A percentile compares a stretch with the other conserved stretches of the same genome.
phyloP scores from a whole-genome alignment of 495 filamentous ascomycete species.

The Aspergillus affinis region DNA sequence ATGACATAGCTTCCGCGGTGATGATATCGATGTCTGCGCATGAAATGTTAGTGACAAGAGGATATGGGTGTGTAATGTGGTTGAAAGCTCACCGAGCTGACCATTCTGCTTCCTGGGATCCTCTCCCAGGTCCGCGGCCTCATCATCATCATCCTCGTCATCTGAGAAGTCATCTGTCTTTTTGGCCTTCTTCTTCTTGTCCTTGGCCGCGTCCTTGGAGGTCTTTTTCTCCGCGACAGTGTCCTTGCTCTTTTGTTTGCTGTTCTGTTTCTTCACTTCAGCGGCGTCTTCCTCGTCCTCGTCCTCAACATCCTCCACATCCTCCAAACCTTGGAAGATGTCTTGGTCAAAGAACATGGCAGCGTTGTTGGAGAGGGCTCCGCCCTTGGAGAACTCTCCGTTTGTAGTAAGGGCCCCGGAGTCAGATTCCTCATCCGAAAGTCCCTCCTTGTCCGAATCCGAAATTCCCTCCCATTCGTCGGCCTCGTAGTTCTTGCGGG shows the following conservation, averaged over 20 bases:
- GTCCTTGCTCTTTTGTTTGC: slow-evolving; percentile 17
- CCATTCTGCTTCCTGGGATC: slow-evolving; percentile 61
- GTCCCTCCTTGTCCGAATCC: slow-evolving; percentile 57
- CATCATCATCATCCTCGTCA: slow-evolving; percentile 57
- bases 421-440: slow-evolving; percentile 57
- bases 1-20: slow-evolving; percentile 96
- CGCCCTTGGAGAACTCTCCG: slow-evolving; percentile 36
- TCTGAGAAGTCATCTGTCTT: slow-evolving; percentile 39
- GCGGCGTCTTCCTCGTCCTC: slow-evolving; percentile 39
- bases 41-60: slow-evolving; percentile 29
- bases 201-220: slow-evolving; percentile 17
- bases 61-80: not conserved
- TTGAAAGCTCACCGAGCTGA: slow-evolving; percentile 57
- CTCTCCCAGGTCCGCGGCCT: slow-evolving; percentile 53
- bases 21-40: slow-evolving; percentile 89
- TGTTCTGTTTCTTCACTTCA: slow-evolving; percentile 45
- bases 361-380: slow-evolving; percentile 76
- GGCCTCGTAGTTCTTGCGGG: slow-evolving; percentile 76
- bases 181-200: slow-evolving; percentile 18
- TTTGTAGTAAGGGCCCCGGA: slow-evolving; percentile 51
- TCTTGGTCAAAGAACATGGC: slow-evolving; percentile 92
- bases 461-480: slow-evolving; percentile 92
- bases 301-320: slow-evolving; percentile 44
- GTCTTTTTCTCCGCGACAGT: slow-evolving; percentile 13
- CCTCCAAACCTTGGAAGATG: slow-evolving; percentile 79